Percentiles rank a stretch among this genome's conserved stretches.
These are phyloP conservation scores for Corymbia maculata DNA, from an alignment of 345 rosid species.

Conservation along the genomic window DNA sequence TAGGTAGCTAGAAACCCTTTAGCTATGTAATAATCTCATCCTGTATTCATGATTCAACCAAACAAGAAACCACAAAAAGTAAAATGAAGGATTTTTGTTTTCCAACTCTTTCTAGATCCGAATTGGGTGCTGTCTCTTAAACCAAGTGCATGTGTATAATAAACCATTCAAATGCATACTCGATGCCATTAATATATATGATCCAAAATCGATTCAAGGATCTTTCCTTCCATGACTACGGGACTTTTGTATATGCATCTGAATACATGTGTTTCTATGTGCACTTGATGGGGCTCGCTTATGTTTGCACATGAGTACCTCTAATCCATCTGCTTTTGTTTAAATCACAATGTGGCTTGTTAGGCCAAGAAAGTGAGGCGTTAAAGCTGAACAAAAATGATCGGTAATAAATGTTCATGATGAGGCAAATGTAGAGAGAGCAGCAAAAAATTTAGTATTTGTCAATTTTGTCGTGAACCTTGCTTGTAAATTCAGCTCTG, in stretches of 20 bases:
- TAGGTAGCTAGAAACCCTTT: conserved; percentile 48
- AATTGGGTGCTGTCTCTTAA: not conserved
- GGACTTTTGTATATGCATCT: not conserved
- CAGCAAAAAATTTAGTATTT: not conserved
- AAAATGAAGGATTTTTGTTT: not conserved
- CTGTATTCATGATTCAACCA: not conserved
- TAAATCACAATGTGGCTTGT: not conserved
- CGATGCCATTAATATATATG: not conserved
- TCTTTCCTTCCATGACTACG: not conserved
- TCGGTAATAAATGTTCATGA: not conserved
- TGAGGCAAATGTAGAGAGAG: not conserved
- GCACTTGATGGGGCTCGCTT: not conserved
- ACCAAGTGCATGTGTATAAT: not conserved
- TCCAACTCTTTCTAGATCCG: not conserved
- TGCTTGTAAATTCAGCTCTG: not conserved
- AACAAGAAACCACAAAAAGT: not conserved
- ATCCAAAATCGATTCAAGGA: not conserved
- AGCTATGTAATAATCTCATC: not conserved
- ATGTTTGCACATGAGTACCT: not conserved
- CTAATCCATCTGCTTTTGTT: not conserved
- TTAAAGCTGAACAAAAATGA: not conserved
- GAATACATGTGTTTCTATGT: not conserved
- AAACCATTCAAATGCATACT: not conserved
- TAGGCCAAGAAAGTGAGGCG: not conserved
- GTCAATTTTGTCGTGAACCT: not conserved